phyloP scores from a whole-genome alignment of 2,329 filamentous ascomycete genomes.

The Nothophoma quercina region DNA sequence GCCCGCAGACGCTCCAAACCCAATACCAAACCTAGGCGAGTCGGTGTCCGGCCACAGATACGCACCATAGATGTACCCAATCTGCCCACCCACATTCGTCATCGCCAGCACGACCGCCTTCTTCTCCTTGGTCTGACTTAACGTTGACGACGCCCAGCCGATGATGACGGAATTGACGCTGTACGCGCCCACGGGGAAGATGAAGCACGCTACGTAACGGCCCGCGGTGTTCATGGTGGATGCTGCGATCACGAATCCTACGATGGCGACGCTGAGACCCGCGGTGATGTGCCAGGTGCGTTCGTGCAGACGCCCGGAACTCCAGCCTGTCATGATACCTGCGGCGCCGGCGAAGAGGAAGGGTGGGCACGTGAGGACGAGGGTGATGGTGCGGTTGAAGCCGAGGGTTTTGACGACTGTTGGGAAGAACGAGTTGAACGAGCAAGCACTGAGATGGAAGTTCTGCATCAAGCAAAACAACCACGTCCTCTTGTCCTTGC shows the following conservation, averaged over 20 bases:
- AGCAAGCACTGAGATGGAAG: slow-evolving; percentile 38
- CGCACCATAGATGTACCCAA: slow-evolving; percentile 41
- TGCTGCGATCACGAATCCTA: slow-evolving; percentile 51
- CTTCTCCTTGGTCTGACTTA: slow-evolving; percentile 41
- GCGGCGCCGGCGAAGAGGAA: slow-evolving; percentile 57
- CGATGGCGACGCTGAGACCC: slow-evolving; percentile 51
- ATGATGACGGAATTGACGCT: slow-evolving; percentile 43
- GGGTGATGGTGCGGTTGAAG: slow-evolving; percentile 47
- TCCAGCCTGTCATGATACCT: slow-evolving; percentile 59
- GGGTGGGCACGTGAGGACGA: slow-evolving; percentile 55
- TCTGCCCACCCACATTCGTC: slow-evolving; percentile 39
- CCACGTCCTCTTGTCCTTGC: slow-evolving; percentile 38
- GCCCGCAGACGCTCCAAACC: slow-evolving; percentile 39
- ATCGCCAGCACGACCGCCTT: slow-evolving; percentile 43
- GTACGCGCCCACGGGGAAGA: slow-evolving; percentile 41
- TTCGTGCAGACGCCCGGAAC: slow-evolving; percentile 58
- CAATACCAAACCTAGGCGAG: slow-evolving; percentile 35
- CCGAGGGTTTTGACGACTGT: slow-evolving; percentile 49
- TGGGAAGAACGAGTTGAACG: slow-evolving; percentile 45
- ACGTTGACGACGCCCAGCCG: slow-evolving; percentile 39
- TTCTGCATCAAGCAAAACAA: slow-evolving; percentile 45
- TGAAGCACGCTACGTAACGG: slow-evolving; percentile 41
- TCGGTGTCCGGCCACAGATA: slow-evolving; percentile 39
- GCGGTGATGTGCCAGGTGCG: slow-evolving; percentile 60
- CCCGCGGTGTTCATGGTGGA: slow-evolving; percentile 38